These are phyloP conservation scores for Lachnellula subtilissima DNA, from an alignment of 2,329 filamentous ascomycete species.

Conservation along the genomic window DNA sequence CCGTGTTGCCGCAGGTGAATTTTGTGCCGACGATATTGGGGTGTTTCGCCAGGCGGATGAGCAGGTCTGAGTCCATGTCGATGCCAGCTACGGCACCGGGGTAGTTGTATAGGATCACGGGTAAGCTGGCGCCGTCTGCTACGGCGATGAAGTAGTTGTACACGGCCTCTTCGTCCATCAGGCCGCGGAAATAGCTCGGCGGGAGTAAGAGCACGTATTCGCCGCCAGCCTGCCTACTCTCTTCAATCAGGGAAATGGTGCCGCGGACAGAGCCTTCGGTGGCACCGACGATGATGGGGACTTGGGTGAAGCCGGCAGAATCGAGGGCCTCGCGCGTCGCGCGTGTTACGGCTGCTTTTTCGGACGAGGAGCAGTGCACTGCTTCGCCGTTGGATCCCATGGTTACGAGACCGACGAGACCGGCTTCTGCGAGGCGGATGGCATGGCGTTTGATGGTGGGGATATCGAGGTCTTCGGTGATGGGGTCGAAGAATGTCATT, in stretches of 20 bases:
- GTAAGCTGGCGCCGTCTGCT: constrained; percentile 69
- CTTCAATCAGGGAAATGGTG: constrained; percentile 69
- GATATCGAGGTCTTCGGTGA: constrained; percentile 81
- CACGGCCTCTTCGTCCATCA: constrained; percentile 67
- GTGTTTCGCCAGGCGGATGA: constrained; percentile 74
- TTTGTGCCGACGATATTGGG: constrained; percentile 84
- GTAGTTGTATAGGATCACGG: constrained; percentile 88
- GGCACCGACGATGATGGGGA: constrained; percentile 79
- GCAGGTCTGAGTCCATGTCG: constrained; percentile 83
- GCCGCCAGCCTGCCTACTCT: constrained; percentile 63
- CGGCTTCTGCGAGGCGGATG: constrained; percentile 69
- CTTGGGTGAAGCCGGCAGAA: constrained; percentile 67
- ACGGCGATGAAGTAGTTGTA: constrained; percentile 62
- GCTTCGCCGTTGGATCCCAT: constrained; percentile 92
- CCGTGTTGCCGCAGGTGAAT: constrained; percentile 88
- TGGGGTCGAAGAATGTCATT: constrained; percentile 83
- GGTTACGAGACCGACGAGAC: constrained; percentile 75
- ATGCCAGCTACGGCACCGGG: constrained; percentile 81
- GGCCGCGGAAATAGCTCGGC: constrained; percentile 76
- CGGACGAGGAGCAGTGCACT: constrained; percentile 73
- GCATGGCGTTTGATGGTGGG: constrained; percentile 75
- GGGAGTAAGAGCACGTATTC: constrained; percentile 78
- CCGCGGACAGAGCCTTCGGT: constrained; percentile 77
- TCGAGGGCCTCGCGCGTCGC: constrained; percentile 79
- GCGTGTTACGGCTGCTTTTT: constrained; percentile 69